Conservation (phyloP, 2,329 filamentous ascomycete genomes). For the Aplosporella prunicola region DNA sequence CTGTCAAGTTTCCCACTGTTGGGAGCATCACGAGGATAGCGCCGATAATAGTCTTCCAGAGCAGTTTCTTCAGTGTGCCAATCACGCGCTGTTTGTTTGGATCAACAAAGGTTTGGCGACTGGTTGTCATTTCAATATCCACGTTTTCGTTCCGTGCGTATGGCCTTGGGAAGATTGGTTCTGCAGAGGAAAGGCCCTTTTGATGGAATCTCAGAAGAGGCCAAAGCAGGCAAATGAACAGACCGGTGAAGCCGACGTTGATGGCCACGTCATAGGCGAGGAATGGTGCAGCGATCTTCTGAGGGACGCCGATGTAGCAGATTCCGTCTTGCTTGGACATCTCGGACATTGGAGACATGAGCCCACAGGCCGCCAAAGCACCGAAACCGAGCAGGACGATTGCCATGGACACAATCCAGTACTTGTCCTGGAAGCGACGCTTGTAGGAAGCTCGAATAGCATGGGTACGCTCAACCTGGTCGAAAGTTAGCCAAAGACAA, state of each 20-base stretch:
- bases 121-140: not conserved
- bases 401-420: constrained; percentile 27
- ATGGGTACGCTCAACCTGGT: constrained; percentile 34
- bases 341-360: constrained; percentile 23
- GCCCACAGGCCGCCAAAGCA: constrained; percentile 20
- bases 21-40: constrained; percentile 30
- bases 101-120: not conserved
- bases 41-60: constrained; percentile 24
- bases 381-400: constrained; percentile 21
- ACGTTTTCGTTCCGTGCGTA: not conserved
- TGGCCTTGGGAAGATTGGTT: too few relatives aligned
- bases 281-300: constrained; percentile 26
- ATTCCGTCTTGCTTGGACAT: constrained; percentile 24
- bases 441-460: constrained; percentile 26
- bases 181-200: not conserved
- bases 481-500: constrained; percentile 14
- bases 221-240: constrained; percentile 29
- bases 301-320: constrained; percentile 32
- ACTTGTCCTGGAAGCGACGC: constrained; percentile 22
- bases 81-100: not conserved
- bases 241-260: constrained; percentile 30
- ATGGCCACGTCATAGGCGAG: constrained; percentile 30
- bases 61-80: constrained; percentile 16
- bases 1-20: constrained; percentile 28
- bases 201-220: constrained; percentile 19